phyloP scores from a whole-genome alignment of 306 rosid species.

The Cercis canadensis region DNA sequence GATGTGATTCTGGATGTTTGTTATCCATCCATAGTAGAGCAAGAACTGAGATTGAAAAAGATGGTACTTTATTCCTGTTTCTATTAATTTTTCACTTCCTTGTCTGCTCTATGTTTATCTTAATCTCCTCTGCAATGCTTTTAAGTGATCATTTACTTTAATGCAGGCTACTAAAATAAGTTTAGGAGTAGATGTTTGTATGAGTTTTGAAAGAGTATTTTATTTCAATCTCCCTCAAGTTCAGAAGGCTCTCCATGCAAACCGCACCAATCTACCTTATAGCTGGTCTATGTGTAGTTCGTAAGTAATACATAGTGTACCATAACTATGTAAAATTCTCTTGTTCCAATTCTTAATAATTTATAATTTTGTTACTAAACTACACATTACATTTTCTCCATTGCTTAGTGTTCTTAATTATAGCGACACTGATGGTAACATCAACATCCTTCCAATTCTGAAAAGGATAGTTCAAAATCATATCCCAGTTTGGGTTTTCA shows the following conservation, averaged over 20 bases:
- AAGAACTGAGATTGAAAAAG: slow-evolving; percentile 74
- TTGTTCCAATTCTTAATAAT: neutral
- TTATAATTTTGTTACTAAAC: neutral
- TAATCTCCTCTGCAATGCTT: neutral
- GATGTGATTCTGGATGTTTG: slow-evolving; percentile 91
- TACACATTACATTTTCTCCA: slow-evolving; percentile 20
- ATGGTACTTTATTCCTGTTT: slow-evolving; percentile 49
- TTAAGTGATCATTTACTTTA: neutral
- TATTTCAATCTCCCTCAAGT: slow-evolving; percentile 87
- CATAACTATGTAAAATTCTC: neutral
- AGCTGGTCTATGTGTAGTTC: slow-evolving; percentile 78
- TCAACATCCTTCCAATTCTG: slow-evolving; percentile 78
- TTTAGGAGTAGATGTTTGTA: slow-evolving; percentile 83
- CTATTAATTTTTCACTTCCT: neutral
- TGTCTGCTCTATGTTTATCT: neutral
- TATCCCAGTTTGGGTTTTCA: slow-evolving; percentile 90
- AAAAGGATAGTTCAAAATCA: slow-evolving; percentile 67
- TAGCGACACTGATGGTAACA: slow-evolving; percentile 60
- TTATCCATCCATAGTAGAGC: slow-evolving; percentile 82
- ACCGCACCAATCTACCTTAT: slow-evolving; percentile 81
- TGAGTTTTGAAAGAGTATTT: slow-evolving; percentile 57
- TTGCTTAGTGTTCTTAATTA: slow-evolving; percentile 67
- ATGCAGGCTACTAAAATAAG: slow-evolving; percentile 84
- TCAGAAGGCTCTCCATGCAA: slow-evolving; percentile 94
- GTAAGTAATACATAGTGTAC: slow-evolving; percentile 45